Percentiles rank a stretch among this genome's conserved stretches.
These are phyloP conservation scores for Nemania diffusa DNA, from an alignment of 2,329 filamentous ascomycete genomes.

Conservation along the genomic window DNA sequence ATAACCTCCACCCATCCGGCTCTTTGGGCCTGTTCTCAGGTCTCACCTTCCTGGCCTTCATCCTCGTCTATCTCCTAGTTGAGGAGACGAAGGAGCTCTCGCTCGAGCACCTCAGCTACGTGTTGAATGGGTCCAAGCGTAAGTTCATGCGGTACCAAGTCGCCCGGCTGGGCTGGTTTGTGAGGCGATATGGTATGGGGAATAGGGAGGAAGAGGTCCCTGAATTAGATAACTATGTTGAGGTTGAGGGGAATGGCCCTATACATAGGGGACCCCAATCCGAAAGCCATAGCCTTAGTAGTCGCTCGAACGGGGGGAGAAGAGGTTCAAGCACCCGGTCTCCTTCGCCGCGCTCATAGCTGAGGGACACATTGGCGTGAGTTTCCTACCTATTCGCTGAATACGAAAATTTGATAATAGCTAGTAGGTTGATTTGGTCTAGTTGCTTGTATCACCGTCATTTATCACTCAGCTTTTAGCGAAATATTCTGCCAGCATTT, in stretches of 20 bases:
- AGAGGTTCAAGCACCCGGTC: slow-evolving; percentile 5
- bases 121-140: slow-evolving; percentile 13
- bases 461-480: no score
- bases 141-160: slow-evolving; percentile 10
- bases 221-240: slow-evolving; percentile 6
- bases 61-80: slow-evolving; percentile 13
- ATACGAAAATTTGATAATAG: no score
- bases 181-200: slow-evolving; percentile 6
- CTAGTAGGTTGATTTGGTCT: no score
- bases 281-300: not conserved
- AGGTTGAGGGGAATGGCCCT: not conserved
- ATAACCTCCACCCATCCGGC: slow-evolving; percentile 2
- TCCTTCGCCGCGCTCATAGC: not conserved
- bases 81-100: slow-evolving; percentile 21
- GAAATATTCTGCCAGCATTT: no score
- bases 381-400: not conserved
- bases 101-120: slow-evolving; percentile 11
- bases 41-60: slow-evolving; percentile 17
- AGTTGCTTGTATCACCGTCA: no score
- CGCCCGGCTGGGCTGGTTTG: slow-evolving; percentile 7
- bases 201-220: not conserved
- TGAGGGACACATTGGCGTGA: not conserved
- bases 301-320: slow-evolving; percentile 8
- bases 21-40: slow-evolving; percentile 15
- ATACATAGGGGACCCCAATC: not conserved